These are phyloP conservation scores for Camellia oleifera DNA, from an alignment of 179 eudicot species.

Conservation along the genomic window DNA sequence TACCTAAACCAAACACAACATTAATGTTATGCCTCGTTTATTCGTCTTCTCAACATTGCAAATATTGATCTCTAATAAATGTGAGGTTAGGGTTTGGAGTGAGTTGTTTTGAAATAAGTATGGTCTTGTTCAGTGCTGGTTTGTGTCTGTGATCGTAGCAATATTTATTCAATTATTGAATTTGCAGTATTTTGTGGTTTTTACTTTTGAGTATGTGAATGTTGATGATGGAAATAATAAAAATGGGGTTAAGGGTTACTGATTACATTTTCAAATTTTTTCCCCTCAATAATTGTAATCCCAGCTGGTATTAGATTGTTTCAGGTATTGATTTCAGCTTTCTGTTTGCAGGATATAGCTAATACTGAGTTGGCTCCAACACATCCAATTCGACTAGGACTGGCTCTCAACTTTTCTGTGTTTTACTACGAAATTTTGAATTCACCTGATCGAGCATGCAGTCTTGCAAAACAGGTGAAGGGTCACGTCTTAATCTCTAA, in stretches of 20 bases:
- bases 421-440: conserved; percentile 59
- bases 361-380: conserved; percentile 44
- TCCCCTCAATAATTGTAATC: not conserved
- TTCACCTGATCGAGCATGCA: conserved; percentile 41
- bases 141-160: not conserved
- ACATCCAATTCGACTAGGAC: conserved; percentile 63
- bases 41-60: not conserved
- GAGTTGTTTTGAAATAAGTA: not conserved
- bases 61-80: not conserved
- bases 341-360: conserved; percentile 19
- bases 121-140: not conserved
- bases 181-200: not conserved
- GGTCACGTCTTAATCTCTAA: not conserved
- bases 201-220: not conserved
- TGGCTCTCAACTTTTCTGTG: conserved; percentile 61
- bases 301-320: not conserved
- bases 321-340: not conserved
- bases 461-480: conserved; percentile 22
- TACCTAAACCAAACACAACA: no score
- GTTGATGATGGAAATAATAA: not conserved
- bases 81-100: not conserved
- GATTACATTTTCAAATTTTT: not conserved
- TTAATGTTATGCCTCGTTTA: not conserved
- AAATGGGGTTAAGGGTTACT: no score
- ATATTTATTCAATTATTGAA: not conserved